phyloP scores from a whole-genome alignment of 2,329 filamentous ascomycete genomes.

The Penicillium sp. region DNA sequence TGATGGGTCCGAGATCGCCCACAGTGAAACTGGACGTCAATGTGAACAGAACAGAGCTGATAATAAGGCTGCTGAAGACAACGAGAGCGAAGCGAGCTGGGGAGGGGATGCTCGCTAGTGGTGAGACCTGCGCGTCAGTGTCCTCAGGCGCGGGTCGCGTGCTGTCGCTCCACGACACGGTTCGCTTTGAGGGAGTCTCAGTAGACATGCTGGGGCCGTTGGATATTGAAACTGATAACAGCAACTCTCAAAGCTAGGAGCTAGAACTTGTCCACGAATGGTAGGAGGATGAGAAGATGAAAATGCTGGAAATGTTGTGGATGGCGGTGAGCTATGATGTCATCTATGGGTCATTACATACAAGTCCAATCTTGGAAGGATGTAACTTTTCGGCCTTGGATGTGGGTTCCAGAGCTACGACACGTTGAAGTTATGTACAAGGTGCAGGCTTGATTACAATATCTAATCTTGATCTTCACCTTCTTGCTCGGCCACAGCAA shows the following conservation, averaged over 20 bases:
- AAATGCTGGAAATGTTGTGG: conserved; percentile 6
- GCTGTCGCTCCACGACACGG: conserved; percentile 10
- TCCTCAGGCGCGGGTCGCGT: conserved; percentile 13
- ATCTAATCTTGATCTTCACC: conserved; percentile 34
- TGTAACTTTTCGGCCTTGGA: not conserved
- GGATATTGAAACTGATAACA: not conserved
- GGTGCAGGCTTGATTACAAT: not conserved
- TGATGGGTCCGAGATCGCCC: conserved; percentile 68
- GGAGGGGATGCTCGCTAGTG: conserved; percentile 31
- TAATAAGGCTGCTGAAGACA: conserved; percentile 57
- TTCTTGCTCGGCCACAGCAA: conserved; percentile 45
- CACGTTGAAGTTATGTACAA: conserved; percentile 1
- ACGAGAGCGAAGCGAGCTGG: conserved; percentile 47
- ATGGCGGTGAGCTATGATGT: conserved; percentile 37
- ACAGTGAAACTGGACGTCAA: conserved; percentile 61
- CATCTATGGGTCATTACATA: conserved; percentile 29
- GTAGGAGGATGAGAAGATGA: not conserved
- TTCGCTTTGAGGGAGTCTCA: conserved; percentile 28
- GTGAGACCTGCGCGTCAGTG: conserved; percentile 16
- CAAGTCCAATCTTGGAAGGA: conserved; percentile 11
- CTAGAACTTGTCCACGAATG: not conserved
- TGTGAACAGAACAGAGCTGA: conserved; percentile 67
- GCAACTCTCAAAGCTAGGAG: not conserved
- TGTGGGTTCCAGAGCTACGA: not conserved
- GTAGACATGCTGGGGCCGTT: not conserved